Evolutionary conservation across 1,284 basidiomycete genomes (phyloP).

Genomic region (Moesziomyces sp.): DNA sequence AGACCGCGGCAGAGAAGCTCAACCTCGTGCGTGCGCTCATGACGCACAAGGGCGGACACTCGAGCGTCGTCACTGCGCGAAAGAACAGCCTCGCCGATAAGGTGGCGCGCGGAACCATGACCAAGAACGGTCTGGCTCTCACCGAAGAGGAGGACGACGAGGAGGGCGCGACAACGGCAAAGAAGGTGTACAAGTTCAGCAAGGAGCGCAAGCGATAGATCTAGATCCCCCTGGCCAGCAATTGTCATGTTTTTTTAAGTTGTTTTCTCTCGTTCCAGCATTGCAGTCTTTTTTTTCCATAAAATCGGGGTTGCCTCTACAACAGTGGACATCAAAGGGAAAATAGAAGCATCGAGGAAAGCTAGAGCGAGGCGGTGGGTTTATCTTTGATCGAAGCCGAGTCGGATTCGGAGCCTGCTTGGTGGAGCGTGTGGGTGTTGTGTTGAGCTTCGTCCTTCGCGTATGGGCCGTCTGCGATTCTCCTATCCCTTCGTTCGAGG

Average conservation of each 20-base stretch:
- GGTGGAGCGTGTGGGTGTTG: slow-evolving; percentile 8
- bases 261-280: background rate
- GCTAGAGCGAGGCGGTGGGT: slow-evolving; percentile 2
- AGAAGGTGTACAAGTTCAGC: slow-evolving; percentile 52
- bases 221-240: background rate
- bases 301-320: background rate
- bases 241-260: background rate
- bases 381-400: slow-evolving; percentile 14
- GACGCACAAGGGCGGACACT: slow-evolving; percentile 48
- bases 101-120: slow-evolving; percentile 50
- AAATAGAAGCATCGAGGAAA: no score
- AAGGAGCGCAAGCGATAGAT: slow-evolving; percentile 52
- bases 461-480: slow-evolving; percentile 2
- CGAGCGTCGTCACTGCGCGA: slow-evolving; percentile 25
- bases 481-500: slow-evolving; percentile 31
- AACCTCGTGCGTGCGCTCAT: slow-evolving; percentile 58
- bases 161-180: slow-evolving; percentile 15
- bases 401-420: slow-evolving; percentile 5
- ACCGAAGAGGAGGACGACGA: slow-evolving; percentile 46
- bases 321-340: background rate
- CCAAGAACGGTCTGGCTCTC: slow-evolving; percentile 48
- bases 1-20: slow-evolving; percentile 52
- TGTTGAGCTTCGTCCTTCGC: slow-evolving; percentile 6
- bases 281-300: no score
- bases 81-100: slow-evolving; percentile 33